Base-by-base conservation (phyloP, 306 rosid genomes). In the Gillenia trifoliata region DNA sequence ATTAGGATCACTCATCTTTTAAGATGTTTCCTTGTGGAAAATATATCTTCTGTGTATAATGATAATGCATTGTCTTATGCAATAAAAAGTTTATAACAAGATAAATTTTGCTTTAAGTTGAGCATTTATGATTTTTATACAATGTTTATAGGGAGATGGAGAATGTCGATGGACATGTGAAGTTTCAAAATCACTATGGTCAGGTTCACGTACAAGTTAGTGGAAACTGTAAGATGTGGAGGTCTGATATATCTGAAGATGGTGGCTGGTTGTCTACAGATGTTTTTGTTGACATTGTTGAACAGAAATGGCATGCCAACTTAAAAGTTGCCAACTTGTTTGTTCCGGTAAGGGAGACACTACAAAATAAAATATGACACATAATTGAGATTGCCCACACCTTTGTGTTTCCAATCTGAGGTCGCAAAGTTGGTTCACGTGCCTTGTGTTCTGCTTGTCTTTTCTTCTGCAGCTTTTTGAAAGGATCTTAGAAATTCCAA, bases 191-290 rank as follows among this genome's bases (percentile, higher is more conserved):
- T 66, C 88, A 82, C 82, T 94, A 90, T 71, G 89, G 88, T 75
- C 77, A 71, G 16, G 85, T 90, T 85, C 85, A 90, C 62, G 85
- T 90, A 56, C 91, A 91, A 75, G 74, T 91, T 61, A 86, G 91
- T 88, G 98, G 97, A 65, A 82, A 94, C 81, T 94, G 95, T 78
- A 85, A 86, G 86, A 84, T 88, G 68, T 94, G 98, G 98, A 90
- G 91, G 81, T 89, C 97, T 13, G 90, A 83, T 75, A 69, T 29
- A 68, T 83, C 90, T 60, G 88, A 83, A 85, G 96, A 92, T 86
- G 98, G 96, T 74, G 96, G 97, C 81, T 88, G 97, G 94, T 79
- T 94, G 89, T 91, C 95, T 70, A 86, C 87, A 11, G 85, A 90
- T 87, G 90, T 91, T 83, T 94, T 88, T 86, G 91, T 87, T 73